Base-by-base conservation (phyloP, 495 filamentous ascomycete genomes). In the Penicillium cinerascens region DNA sequence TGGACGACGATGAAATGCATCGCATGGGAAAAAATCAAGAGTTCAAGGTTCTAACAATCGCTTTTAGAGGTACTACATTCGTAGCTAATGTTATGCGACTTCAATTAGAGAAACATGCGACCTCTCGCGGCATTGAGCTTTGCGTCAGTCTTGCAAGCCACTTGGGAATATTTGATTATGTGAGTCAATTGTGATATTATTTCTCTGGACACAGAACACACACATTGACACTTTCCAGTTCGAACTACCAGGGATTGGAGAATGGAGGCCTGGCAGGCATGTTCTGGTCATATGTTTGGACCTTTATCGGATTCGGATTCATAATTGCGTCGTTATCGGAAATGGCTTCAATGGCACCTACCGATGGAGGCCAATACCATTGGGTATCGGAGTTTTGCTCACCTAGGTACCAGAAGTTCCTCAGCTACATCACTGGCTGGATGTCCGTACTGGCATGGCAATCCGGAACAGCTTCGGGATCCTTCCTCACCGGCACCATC, bases 391-490 rank as follows among this genome's bases (percentile, higher is more conserved):
- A 80, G 46, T 79, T 80, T 43, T 63, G 75, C 0, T 69, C 72
- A 1, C 65, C 58, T 3, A 50, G 54, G 21, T 64, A 56, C 21
- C 78, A 79, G 49, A 68, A 68, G 40, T 71, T 71, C 37, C 52
- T 79, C 4, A 76, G 72, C 38, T 81, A 78, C 54, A 53, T 75
- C 13, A 70, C 71, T 16, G 73, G 79, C 4, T 82, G 78, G 77
- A 75, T 76, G 61, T 71, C 69, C 18, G 68, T 63, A 44, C 18
- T 76, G 53, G 38, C 66, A 64, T 53, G 75, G 74, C 46, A 79
- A 63, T 72, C 70, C 54, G 46, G 67, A 55, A 47, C 64, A 40
- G 56, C 68, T 39, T 61, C 66, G n/a, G 70, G 67, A 15, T 62
- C 67, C 2, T 80, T 76, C 50, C 51, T 80, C 6, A 58, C 69